Evolutionary conservation across 805 yeast genomes (phyloP).

Genomic region (Suhomyces vadensis): DNA sequence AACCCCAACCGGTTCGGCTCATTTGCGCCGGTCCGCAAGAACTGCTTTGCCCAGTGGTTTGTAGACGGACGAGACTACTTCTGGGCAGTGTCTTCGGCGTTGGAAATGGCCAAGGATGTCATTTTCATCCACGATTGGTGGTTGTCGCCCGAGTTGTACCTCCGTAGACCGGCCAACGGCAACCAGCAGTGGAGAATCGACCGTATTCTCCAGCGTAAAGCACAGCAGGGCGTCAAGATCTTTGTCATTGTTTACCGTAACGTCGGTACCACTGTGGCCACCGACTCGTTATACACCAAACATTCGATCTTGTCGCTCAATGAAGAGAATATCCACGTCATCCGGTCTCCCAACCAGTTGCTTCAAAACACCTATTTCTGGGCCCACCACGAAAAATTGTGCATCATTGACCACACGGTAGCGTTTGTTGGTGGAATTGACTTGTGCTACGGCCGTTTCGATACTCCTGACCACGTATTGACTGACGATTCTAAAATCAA

Average conservation of each 20-base stretch:
- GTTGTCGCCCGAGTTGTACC: conserved; percentile 90
- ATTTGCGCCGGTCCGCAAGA: conserved; percentile 87
- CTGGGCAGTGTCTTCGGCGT: conserved; percentile 93
- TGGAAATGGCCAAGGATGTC: conserved; percentile 90
- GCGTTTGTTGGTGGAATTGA: conserved; percentile 96
- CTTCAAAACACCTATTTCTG: conserved; percentile 91
- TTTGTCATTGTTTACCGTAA: conserved; percentile 91
- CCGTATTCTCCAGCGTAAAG: conserved; percentile 81
- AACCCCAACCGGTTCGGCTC: conserved; percentile 75
- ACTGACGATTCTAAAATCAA: conserved; percentile 63
- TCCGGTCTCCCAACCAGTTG: conserved; percentile 94
- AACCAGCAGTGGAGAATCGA: conserved; percentile 94
- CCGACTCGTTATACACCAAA: conserved; percentile 92
- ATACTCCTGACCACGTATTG: conserved; percentile 92
- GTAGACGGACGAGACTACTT: conserved; percentile 95
- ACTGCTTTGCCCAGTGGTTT: conserved; percentile 92
- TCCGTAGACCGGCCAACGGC: conserved; percentile 93
- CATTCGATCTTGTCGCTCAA: conserved; percentile 86
- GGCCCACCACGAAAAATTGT: conserved; percentile 98
- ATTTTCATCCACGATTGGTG: conserved; percentile 98
- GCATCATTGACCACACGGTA: conserved; percentile 81
- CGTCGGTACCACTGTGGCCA: conserved; percentile 89
- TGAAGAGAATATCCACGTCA: conserved; percentile 76
- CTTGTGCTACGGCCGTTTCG: conserved; percentile 92
- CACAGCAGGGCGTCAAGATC: conserved; percentile 92